Evolutionary conservation across 345 rosid species (phyloP), one percentile per base, ranked within the genome.

Genomic region (Geranium brycei): DNA sequence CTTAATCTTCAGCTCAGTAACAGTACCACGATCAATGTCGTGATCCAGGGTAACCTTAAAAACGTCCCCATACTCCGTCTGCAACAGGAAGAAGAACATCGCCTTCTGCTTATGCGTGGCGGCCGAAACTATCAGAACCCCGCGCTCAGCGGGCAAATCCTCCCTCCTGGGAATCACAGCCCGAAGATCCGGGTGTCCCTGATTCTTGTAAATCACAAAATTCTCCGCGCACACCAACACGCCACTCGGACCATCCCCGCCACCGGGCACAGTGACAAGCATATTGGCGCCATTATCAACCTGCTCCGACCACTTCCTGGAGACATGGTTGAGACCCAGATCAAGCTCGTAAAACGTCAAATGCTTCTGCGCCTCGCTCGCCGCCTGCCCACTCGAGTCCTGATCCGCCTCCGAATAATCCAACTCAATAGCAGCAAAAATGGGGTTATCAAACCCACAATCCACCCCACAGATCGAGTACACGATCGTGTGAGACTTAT

Each of bases 241-340:
- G 55, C 99, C 99, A 65, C 97, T 93, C 0, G 99, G 97, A 17
- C 99, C 99, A 77, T 90, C 97, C 13, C 81, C 88, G 51, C 96
- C 99, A 61, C 99, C 99, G n/a, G 99, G 99, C 7, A 93, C 99
- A 0, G 95, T 90, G 71, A 93, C 97, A 57, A 93, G 87, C 96
- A 90, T 78, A 66, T 93, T 90, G 5, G 99, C 99, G n/a, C 95
- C 99, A 62, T 89, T 91, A 63, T 93, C 97, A 64, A 93, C 97
- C 1, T 85, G 81, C 57, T 93, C 97, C 0, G 97, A 88, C 97
- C 99, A 93, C 70, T 90, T 93, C 68, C 99, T 76, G 18, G 99
- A 93, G 1, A 93, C 99, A 66, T 93, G 99, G 64, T 93, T 93
- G 67, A 93, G 95, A 65, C 97, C 87, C 75, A 92, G 76, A 84